phyloP scores from a whole-genome alignment of 1,139 yeast species.

The Arxiozyma heterogenica region DNA sequence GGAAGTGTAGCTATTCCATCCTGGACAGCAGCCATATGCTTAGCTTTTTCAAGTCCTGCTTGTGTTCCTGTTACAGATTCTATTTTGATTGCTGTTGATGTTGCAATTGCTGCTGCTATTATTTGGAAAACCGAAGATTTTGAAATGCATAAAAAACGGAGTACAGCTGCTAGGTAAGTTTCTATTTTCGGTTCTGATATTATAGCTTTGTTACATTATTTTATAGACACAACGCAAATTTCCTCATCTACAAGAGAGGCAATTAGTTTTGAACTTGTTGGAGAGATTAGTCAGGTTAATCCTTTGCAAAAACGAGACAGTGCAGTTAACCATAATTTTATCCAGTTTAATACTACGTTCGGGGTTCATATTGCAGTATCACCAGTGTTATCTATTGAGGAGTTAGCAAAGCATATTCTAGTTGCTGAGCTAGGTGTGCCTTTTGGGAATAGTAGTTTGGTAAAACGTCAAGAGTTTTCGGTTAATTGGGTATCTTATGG shows the following conservation, averaged over 20 bases:
- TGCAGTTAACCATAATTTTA: background rate
- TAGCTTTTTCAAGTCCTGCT: no score
- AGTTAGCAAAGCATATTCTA: background rate
- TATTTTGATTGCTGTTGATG: no score
- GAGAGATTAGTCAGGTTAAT: background rate
- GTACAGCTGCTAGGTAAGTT: background rate
- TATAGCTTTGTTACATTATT: background rate
- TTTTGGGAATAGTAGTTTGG: background rate
- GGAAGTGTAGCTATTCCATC: no score
- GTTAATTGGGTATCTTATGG: slow-evolving; percentile 1
- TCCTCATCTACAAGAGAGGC: background rate
- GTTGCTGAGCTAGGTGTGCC: background rate
- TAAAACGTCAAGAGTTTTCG: background rate
- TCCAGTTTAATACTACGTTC: background rate
- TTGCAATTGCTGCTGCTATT: no score
- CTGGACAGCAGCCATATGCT: no score
- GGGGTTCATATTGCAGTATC: background rate
- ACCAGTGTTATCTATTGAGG: background rate
- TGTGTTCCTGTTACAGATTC: no score
- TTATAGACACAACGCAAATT: background rate
- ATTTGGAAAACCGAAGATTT: no score
- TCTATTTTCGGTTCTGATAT: background rate
- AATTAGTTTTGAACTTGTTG: background rate
- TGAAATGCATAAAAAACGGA: background rate
- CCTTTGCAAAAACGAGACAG: background rate